Conservation (phyloP, 2,329 filamentous ascomycete genomes). For the Sporothrix euskadiensis region DNA sequence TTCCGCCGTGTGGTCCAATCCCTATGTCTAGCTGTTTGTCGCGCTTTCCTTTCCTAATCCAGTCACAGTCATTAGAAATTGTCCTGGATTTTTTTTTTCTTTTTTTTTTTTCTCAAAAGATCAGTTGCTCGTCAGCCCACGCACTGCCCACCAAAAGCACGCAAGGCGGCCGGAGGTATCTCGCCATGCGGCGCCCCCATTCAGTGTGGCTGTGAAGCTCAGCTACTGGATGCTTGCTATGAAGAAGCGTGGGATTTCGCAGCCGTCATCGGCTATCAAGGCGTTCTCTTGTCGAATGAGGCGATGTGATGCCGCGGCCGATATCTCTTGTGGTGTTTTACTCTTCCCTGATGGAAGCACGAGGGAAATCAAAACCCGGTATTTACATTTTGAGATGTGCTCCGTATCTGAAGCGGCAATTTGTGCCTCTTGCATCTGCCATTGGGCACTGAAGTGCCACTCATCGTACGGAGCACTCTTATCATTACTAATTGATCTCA, state of each 20-base stretch:
- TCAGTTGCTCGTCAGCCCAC: slow-evolving; percentile 20
- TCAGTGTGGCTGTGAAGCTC: background rate
- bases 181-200: background rate
- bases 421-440: background rate
- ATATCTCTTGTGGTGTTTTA: slow-evolving; percentile 1
- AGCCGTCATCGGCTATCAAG: background rate
- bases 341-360: background rate
- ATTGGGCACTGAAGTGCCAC: background rate
- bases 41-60: background rate
- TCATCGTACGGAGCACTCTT: background rate
- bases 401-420: background rate
- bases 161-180: slow-evolving; percentile 16
- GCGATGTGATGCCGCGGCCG: background rate
- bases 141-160: slow-evolving; percentile 6
- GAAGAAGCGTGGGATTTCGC: background rate
- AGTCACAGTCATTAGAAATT: background rate
- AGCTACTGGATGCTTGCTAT: background rate
- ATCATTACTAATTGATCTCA: background rate
- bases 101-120: background rate
- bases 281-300: background rate
- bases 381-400: background rate
- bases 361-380: background rate
- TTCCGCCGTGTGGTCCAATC: background rate
- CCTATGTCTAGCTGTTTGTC: background rate
- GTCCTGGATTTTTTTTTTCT: too few relatives aligned